phyloP scores from a whole-genome alignment of 352 stramenopile species.

The Thraustochytrium sp. region DNA sequence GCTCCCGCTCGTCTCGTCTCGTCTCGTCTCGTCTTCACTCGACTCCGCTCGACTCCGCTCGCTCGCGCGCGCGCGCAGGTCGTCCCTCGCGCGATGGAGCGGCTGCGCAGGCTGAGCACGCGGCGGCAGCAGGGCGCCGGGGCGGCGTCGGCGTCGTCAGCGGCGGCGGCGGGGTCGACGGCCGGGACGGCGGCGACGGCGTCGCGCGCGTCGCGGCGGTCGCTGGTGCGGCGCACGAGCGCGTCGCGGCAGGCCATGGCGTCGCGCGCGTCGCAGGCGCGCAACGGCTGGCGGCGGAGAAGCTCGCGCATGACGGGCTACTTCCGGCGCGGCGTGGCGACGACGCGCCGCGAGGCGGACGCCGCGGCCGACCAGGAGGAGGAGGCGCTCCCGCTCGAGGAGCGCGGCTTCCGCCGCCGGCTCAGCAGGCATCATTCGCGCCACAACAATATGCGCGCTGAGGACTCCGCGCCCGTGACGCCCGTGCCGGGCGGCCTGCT shows the following conservation, averaged over 20 bases:
- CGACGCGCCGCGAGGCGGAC: neutral
- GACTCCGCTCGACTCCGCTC: too few relatives aligned
- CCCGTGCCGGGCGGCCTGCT: too few relatives aligned
- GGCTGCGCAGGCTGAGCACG: too few relatives aligned
- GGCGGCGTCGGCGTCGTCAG: too few relatives aligned
- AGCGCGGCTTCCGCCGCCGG: neutral
- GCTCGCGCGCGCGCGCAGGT: too few relatives aligned
- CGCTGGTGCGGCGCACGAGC: neutral
- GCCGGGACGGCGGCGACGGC: too few relatives aligned
- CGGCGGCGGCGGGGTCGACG: too few relatives aligned
- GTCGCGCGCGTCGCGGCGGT: neutral
- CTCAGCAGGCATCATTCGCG: neutral
- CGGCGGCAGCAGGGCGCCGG: too few relatives aligned
- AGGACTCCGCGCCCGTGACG: neutral
- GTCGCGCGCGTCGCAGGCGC: neutral
- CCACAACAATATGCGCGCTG: neutral
- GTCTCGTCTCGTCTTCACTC: too few relatives aligned
- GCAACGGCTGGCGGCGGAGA: neutral
- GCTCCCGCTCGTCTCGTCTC: too few relatives aligned
- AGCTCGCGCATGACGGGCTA: neutral
- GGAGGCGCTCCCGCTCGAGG: neutral
- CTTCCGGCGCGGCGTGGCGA: neutral
- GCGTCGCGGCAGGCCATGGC: neutral
- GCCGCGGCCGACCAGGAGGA: neutral
- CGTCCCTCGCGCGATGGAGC: too few relatives aligned